phyloP scores from a whole-genome alignment of 1,284 basidiomycete genomes.

The Amylostereum areolatum region DNA sequence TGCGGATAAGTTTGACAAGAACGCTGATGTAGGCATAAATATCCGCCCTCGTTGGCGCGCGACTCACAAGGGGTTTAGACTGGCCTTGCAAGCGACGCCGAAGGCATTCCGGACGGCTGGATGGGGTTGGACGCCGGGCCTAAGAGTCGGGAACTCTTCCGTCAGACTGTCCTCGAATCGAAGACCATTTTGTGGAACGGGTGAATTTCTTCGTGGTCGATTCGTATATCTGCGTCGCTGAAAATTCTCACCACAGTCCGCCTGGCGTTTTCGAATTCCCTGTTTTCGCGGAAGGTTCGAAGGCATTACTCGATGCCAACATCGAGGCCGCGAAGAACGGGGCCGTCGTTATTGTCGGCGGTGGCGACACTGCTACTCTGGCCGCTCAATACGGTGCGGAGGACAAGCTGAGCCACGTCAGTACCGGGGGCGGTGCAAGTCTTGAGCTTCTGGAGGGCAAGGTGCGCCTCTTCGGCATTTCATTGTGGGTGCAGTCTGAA shows the following conservation, averaged over 20 bases:
- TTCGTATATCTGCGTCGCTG: background rate
- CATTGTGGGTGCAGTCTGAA: too few species aligned
- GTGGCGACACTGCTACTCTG: constrained; percentile 91
- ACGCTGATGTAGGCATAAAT: constrained; percentile 60
- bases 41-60: background rate
- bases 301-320: constrained; percentile 80
- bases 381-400: constrained; percentile 81
- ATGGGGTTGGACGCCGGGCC: constrained; percentile 91
- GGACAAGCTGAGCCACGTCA: constrained; percentile 91
- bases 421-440: constrained; percentile 94
- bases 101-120: constrained; percentile 92
- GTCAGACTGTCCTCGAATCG: constrained; percentile 74
- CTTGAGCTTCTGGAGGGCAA: constrained; percentile 97
- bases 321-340: constrained; percentile 87
- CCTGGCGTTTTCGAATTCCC: constrained; percentile 98
- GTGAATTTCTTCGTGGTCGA: constrained; percentile 28
- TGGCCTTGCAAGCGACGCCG: constrained; percentile 69
- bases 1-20: constrained; percentile 93
- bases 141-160: constrained; percentile 79
- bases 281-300: constrained; percentile 84
- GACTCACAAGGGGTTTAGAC: constrained; percentile 35
- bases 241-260: constrained; percentile 44
- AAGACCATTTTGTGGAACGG: constrained; percentile 99
- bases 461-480: constrained; percentile 37
- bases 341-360: constrained; percentile 90